Evolutionary conservation across 768 basidiomycete genomes (phyloP).

Genomic region (Amanita polypyramis): DNA sequence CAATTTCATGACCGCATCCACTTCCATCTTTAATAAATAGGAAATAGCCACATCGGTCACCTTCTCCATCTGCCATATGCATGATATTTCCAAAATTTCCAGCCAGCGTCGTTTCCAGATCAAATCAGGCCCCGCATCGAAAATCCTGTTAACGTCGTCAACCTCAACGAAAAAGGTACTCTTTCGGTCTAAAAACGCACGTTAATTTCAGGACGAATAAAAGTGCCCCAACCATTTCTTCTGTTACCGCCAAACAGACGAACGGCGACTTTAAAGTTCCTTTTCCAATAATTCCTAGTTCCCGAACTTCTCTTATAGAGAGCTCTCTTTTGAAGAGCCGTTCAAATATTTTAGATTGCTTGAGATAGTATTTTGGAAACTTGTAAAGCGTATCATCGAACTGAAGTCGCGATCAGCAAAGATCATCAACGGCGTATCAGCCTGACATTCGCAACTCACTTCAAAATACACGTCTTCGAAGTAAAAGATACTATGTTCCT

Average conservation of each 20-base stretch:
- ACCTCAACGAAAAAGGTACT: background rate
- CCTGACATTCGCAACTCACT: background rate
- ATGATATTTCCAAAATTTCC: slow-evolving; percentile 8
- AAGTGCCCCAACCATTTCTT: background rate
- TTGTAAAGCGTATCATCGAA: background rate
- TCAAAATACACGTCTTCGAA: background rate
- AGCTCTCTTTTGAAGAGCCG: background rate
- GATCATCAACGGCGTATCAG: background rate
- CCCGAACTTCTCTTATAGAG: background rate
- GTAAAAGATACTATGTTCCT: background rate
- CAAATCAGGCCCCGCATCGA: background rate
- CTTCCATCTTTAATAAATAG: slow-evolving; percentile 9
- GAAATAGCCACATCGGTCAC: slow-evolving; percentile 17
- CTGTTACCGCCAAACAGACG: background rate
- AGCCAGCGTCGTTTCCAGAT: slow-evolving; percentile 9
- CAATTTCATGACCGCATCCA: slow-evolving; percentile 19
- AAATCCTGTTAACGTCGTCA: background rate
- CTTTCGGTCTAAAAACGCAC: background rate
- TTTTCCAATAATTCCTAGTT: background rate
- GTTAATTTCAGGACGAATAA: background rate
- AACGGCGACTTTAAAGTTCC: background rate
- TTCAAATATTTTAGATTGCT: background rate
- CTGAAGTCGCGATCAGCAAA: background rate
- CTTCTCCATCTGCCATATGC: slow-evolving; percentile 13
- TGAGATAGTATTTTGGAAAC: background rate